Conservation (phyloP, 306 rosid genomes). For the Dryas drummondii region DNA sequence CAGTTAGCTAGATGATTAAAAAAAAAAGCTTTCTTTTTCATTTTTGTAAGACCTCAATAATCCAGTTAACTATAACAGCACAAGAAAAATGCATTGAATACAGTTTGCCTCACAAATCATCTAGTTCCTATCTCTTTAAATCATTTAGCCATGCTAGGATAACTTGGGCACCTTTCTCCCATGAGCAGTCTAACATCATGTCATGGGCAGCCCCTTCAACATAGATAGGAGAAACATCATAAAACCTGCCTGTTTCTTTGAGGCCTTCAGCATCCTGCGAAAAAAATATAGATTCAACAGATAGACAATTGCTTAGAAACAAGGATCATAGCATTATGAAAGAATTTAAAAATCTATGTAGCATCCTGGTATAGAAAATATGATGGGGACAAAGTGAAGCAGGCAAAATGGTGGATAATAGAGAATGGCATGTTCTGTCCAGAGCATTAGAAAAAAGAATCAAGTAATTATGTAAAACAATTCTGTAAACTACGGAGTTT, state of each 20-base stretch:
- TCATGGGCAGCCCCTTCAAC: conserved; percentile 76
- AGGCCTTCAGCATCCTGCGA: conserved; percentile 71
- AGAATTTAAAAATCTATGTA: background rate
- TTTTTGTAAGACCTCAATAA: too few relatives aligned
- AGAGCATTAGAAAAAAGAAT: background rate
- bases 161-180: conserved; percentile 74
- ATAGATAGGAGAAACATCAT: conserved; percentile 51
- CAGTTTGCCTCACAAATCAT: too few relatives aligned
- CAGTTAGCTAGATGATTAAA: too few relatives aligned
- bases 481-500: conserved; percentile 12
- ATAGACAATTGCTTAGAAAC: background rate
- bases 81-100: background rate
- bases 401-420: background rate
- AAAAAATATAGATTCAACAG: background rate
- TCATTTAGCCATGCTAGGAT: conserved; percentile 63
- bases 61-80: background rate
- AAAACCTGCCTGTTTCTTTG: conserved; percentile 69
- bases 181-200: conserved; percentile 78
- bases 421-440: background rate
- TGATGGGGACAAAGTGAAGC: background rate
- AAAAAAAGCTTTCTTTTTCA: too few relatives aligned
- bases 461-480: background rate
- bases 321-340: background rate
- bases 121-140: conserved; percentile 22
- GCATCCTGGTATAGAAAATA: background rate